Evolutionary conservation across 306 rosid species (phyloP), one percentile per base, ranked within the genome.

Genomic region (Casuarina cunninghamiana): DNA sequence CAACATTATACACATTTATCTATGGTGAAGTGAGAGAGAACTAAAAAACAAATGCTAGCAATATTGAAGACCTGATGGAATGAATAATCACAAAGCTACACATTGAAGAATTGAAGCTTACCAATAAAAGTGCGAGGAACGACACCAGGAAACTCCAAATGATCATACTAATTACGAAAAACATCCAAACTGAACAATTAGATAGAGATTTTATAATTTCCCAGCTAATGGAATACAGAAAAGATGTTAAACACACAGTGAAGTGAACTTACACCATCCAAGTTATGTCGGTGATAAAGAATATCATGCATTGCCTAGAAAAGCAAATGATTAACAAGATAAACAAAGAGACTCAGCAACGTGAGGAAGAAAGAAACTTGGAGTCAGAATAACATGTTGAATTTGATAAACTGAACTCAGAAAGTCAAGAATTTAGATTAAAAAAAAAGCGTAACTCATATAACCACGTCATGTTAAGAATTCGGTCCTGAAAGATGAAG

Each of bases 121-220:
- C 98, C 98, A 2, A 90, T 74, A 74, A 94, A 90, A 71, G 97
- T 90, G 70, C 97, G 97, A 82, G 97, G 93, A 86, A 92, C 97
- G 32, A 92, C 97, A 5, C 97, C 97, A 13, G 97, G 91, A 57
- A 94, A 94, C 81, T 90, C 98, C 86, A 92, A 79, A 86, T 94
- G 98, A 85, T 94, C 98, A 83, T 92, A 94, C 97, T 94, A 68
- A 68, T 4, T 53, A 70, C 42, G 74, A 32, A 89, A 69, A 63
- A 75, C 74, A n/a, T 13, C 19, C 80, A 79, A 55, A 7, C 45
- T 37, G 75, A 78, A 54, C 17, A 83, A 54, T 55, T 49, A 71
- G 39, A 48, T 55, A 8, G 46, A 72, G 75, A 68, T 43, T 37
- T 38, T 69, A 15, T 53, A 74, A 69, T 60, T 53, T 57, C 70